Percentiles rank a stretch among this genome's conserved stretches.
Evolutionary conservation across 768 basidiomycete genomes (phyloP).

Genomic region (Mycena polygramma): DNA sequence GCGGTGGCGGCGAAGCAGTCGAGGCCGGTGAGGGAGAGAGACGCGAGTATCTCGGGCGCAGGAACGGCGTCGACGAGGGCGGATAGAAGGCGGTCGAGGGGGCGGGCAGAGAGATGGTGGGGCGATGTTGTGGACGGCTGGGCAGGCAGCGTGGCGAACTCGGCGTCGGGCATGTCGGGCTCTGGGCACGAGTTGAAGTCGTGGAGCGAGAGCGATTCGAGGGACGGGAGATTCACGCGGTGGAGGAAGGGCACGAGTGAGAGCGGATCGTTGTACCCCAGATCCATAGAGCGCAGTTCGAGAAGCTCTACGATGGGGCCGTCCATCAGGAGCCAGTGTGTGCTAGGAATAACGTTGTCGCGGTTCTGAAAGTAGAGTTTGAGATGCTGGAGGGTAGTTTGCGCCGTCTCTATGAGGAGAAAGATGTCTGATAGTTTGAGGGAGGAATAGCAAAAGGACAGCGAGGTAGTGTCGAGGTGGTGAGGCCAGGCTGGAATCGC

Average conservation of each 20-base stretch:
- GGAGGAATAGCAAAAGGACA: constrained; percentile 24
- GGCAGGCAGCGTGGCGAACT: neutral
- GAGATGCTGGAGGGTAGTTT: constrained; percentile 23
- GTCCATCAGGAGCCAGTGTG: constrained; percentile 24
- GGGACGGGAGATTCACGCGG: constrained; percentile 17
- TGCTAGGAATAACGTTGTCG: neutral
- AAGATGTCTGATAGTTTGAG: constrained; percentile 20
- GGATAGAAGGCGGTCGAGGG: constrained; percentile 9
- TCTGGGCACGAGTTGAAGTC: constrained; percentile 19
- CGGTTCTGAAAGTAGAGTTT: constrained; percentile 30
- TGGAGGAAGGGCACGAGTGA: constrained; percentile 29
- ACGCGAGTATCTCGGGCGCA: constrained; percentile 2
- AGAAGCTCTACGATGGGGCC: constrained; percentile 16
- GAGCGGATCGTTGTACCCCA: constrained; percentile 30
- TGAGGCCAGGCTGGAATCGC: neutral
- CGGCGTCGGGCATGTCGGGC: constrained; percentile 3
- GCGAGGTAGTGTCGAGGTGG: constrained; percentile 13
- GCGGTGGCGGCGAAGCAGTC: neutral
- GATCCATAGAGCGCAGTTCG: constrained; percentile 5
- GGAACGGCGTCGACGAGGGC: constrained; percentile 13
- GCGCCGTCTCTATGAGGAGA: constrained; percentile 10
- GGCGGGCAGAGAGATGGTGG: neutral
- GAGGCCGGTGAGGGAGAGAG: constrained; percentile 22
- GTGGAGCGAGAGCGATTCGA: constrained; percentile 26
- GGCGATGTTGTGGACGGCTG: neutral